phyloP scores from a whole-genome alignment of 441 rosid species.

The Lepidium campestre region DNA sequence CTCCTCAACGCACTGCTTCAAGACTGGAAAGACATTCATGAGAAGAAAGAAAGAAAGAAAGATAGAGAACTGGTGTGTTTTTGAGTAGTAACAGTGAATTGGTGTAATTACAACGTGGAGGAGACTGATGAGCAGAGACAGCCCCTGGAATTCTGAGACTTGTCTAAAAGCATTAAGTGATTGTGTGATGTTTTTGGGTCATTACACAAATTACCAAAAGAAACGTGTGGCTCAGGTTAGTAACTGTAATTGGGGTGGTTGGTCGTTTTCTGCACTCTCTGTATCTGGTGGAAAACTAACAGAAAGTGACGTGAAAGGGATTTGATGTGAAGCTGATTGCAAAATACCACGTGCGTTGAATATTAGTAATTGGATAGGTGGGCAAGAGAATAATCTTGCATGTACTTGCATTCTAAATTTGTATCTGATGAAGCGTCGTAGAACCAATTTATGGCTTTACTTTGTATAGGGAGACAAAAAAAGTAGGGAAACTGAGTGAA shows the following conservation, averaged over 20 bases:
- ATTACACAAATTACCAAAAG: constrained; percentile 12
- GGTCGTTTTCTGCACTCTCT: constrained; percentile 4
- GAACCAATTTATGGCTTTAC: background rate
- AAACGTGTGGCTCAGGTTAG: constrained; percentile 4
- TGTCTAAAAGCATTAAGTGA: background rate
- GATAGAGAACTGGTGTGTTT: constrained; percentile 3
- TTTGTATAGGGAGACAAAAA: background rate
- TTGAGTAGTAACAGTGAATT: constrained; percentile 9
- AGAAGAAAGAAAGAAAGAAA: background rate
- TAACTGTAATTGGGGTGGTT: constrained; percentile 1
- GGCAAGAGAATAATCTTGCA: background rate
- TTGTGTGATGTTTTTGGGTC: constrained; percentile 1
- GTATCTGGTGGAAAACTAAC: background rate
- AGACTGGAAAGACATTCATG: background rate
- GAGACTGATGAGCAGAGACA: constrained; percentile 11
- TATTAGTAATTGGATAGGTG: constrained; percentile 4
- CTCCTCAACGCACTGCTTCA: constrained; percentile 1
- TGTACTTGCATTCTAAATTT: background rate
- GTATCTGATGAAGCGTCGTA: background rate
- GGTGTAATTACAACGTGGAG: constrained; percentile 12
- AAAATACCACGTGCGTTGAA: background rate
- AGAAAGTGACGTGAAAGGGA: background rate
- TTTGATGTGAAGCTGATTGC: constrained; percentile 5
- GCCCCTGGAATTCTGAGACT: background rate
- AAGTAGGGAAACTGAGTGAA: background rate